phyloP scores from a whole-genome alignment of 257 asterid genomes.

The Eustoma russellianum region DNA sequence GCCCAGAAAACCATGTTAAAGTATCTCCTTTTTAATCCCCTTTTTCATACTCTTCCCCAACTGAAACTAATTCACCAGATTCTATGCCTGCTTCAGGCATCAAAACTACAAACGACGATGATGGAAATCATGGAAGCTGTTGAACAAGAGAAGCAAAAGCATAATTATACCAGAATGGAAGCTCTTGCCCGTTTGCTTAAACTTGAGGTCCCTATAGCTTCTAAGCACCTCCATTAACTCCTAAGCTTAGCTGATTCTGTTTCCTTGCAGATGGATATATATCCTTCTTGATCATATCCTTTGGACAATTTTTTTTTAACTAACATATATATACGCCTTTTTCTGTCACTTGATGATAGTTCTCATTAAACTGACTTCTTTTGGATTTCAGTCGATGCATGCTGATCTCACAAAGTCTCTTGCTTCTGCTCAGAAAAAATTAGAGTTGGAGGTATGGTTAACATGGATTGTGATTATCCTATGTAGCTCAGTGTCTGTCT shows the following conservation, averaged over 20 bases:
- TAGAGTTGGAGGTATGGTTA: conserved; percentile 74
- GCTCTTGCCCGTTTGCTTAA: conserved; percentile 63
- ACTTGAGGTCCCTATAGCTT: conserved; percentile 48
- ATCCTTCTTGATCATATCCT: not conserved
- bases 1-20: no score
- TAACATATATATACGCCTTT: no score
- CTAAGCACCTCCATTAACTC: conserved; percentile 8
- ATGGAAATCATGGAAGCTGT: conserved; percentile 97
- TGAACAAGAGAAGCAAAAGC: conserved; percentile 89
- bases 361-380: conserved; percentile 9
- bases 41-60: not conserved
- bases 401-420: conserved; percentile 86
- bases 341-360: not conserved
- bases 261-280: not conserved
- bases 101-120: conserved; percentile 79
- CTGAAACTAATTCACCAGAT: not conserved
- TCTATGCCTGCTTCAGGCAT: conserved; percentile 46
- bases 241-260: conserved; percentile 5
- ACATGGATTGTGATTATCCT: conserved; percentile 1
- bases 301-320: not conserved
- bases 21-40: no score
- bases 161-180: conserved; percentile 90
- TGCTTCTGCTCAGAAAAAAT: conserved; percentile 67
- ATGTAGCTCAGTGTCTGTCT: no score
- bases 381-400: conserved; percentile 57